Percentiles rank a stretch among this genome's conserved stretches.
phyloP scores from a whole-genome alignment of 345 rosid species.

The Acer negundo region DNA sequence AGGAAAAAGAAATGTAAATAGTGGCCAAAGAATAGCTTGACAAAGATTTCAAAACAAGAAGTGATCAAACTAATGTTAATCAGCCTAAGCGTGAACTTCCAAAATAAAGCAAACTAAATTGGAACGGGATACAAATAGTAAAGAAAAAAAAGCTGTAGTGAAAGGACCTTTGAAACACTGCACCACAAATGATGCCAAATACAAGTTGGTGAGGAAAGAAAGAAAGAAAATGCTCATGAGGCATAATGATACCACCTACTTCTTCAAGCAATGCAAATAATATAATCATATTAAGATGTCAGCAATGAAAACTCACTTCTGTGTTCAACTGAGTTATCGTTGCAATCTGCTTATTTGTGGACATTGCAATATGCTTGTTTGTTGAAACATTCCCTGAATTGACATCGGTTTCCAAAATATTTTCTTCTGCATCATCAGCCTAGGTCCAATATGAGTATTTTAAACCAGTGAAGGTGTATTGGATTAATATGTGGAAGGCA shows the following conservation, averaged over 20 bases:
- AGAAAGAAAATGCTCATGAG: neutral
- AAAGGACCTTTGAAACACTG: neutral
- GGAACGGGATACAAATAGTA: neutral
- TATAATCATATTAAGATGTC: neutral
- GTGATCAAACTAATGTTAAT: neutral
- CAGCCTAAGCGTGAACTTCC: neutral
- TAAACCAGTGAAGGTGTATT: slow-evolving; percentile 3
- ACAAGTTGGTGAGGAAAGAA: neutral
- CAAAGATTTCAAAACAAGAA: neutral
- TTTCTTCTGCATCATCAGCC: slow-evolving; percentile 39
- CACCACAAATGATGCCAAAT: neutral
- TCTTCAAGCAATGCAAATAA: slow-evolving; percentile 15
- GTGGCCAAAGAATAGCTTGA: neutral
- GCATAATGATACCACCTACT: neutral
- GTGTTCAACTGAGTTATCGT: slow-evolving; percentile 33
- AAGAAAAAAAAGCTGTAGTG: neutral
- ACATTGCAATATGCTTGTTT: slow-evolving; percentile 36
- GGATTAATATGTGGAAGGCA: slow-evolving; percentile 7
- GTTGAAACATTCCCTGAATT: slow-evolving; percentile 27
- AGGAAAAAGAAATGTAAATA: neutral
- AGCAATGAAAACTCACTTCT: slow-evolving; percentile 40
- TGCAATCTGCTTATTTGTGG: slow-evolving; percentile 36
- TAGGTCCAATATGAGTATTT: slow-evolving; percentile 23
- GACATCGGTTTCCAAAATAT: slow-evolving; percentile 20
- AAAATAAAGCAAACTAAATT: too few relatives aligned